Conservation (phyloP, 352 stramenopile species). For the Pythium oligandrum region DNA sequence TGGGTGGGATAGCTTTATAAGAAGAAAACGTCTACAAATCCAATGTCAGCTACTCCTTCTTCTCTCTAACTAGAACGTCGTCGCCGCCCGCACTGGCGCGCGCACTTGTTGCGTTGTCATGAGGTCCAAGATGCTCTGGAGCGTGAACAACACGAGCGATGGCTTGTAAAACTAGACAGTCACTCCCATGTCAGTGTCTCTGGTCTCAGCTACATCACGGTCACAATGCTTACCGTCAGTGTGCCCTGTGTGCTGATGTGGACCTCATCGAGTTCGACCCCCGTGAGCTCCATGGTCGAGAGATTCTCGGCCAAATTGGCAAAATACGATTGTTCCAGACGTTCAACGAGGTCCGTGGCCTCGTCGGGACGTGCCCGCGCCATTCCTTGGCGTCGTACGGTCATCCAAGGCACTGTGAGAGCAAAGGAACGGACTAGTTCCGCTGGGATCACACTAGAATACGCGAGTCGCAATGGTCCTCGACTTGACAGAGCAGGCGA, state of each 20-base stretch:
- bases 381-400: slow-evolving; percentile 14
- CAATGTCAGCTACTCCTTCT: slow-evolving; percentile 3
- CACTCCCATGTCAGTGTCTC: background rate
- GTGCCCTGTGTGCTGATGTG: slow-evolving; percentile 12
- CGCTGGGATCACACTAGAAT: slow-evolving; percentile 2
- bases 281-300: slow-evolving; percentile 14
- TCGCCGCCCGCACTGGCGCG: background rate
- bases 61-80: slow-evolving; percentile 3
- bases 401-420: slow-evolving; percentile 16
- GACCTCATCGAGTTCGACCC: slow-evolving; percentile 18
- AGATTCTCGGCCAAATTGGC: slow-evolving; percentile 13
- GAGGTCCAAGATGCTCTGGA: slow-evolving; percentile 1
- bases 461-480: slow-evolving; percentile 14
- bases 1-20: background rate
- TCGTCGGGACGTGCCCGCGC: slow-evolving; percentile 3
- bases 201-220: too few species aligned
- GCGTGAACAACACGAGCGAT: slow-evolving; percentile 1
- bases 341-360: slow-evolving; percentile 11
- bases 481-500: too few species aligned
- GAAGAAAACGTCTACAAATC: background rate
- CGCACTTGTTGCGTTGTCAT: background rate
- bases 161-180: background rate
- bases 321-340: slow-evolving; percentile 16
- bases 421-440: slow-evolving; percentile 16
- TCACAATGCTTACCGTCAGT: slow-evolving; percentile 11